Base-by-base conservation (phyloP, 257 asterid species). In the Penstemon barbatus region DNA sequence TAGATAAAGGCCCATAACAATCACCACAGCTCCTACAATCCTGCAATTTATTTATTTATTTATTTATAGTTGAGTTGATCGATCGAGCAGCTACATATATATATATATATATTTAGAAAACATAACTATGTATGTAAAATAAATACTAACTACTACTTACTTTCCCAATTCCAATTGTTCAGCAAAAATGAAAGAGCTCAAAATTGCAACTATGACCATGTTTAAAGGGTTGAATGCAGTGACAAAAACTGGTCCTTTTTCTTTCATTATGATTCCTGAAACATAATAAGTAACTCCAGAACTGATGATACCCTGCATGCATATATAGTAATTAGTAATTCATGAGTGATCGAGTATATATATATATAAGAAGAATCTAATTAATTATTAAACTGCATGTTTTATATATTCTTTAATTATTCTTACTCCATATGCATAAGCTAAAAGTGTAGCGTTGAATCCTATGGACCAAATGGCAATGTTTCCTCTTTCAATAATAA, bases 231-330 rank as follows among this genome's bases (percentile, higher is more conserved):
- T 81, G 45, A 84, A 84, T 7, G 84, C 69, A 0, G 86, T 81
- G 19, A 81, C 86, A 10, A 84, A 84, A 49, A 84, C 78, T 0
- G 84, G 89, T 13, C 89, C 86, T 70, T 77, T 84, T 33, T 4
- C 40, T 52, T 71, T 75, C 89, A 84, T 79, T 59, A 84, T 74
- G 12, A 71, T 42, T 44, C 86, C 89, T 9, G 85, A 81, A 3
- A 84, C 57, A 45, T 72, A 84, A 53, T 84, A 84, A 4, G 76
- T 74, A 48, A 81, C 80, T 63, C 86, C 89, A 0, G 86, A 84
- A 64, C 74, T 64, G n/a, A 84, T 38, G 37, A 84, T 69, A 38
- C 89, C 89, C 89, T 84, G 85, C 75, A 56, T 13, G 9, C 0
- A 43, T 42, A 49, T 8, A 45, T 46, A 13, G 2, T 5, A n/a